Base-by-base conservation (phyloP, 352 stramenopile genomes). In the Phytophthora quininea region DNA sequence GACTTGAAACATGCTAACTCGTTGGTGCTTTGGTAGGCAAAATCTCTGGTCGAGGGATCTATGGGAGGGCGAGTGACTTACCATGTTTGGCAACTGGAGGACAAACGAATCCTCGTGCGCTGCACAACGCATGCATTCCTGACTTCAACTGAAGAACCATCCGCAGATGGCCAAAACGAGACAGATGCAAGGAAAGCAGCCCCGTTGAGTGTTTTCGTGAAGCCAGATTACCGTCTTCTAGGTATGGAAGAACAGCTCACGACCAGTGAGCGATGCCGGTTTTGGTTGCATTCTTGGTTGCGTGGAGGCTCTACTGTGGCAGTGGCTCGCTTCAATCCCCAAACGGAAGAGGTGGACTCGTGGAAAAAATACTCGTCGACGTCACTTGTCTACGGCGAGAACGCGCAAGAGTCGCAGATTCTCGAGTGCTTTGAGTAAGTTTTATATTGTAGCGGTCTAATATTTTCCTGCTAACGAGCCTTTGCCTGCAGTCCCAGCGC, bases 231-330 rank as follows among this genome's bases (percentile, higher is more conserved):
- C 32, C 70, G 76, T 24, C 65, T 72, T 8, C 59, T 89, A 0
- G 70, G 71, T n/a, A 19, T 89, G 6, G 62, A 79, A 14, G 88
- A 96, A 54, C 76, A 81, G 60, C 55, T 95, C 24, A 88, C 83
- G 14, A 63, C 63, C 1, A 88, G 79, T 52, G 88, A 96, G 53
- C 65, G 79, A 40, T 79, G 78, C 15, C 73, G 73, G 1, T 81
- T 92, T 49, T 93, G 86, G 86, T 59, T 96, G 1, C 82, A 95
- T 64, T 88, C 86, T 4, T 96, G 88, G 88, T 66, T 96, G 12
- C 82, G 86, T 8, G 86, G 88, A n/a, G 74, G 77, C 12, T 78
- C 84, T 0, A 58, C 61, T 5, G 54, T 96, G n/a, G 33, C 86
- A 5, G 54, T 95, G 4, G 79, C 72, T 10, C 74, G 71, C 0